Base-by-base conservation (phyloP, 345 rosid genomes). In the Eucalyptus sp. region DNA sequence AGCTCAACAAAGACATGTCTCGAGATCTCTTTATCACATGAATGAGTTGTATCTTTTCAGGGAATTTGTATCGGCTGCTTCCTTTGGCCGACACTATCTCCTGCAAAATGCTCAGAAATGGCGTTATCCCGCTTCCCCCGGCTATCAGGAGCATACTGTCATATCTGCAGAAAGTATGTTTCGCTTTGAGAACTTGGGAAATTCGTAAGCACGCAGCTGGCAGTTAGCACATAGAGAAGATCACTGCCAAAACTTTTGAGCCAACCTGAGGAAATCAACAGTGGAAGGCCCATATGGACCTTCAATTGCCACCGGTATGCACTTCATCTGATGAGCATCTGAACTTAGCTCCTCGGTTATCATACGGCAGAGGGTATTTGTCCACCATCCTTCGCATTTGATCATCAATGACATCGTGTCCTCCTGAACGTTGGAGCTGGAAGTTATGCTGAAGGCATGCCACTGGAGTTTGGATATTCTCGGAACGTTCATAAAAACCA, bases 241-340 rank as follows among this genome's bases (percentile, higher is more conserved):
- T 76, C 84, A 10, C 84, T 20, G 14, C 48, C 83, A 20, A 76
- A 48, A 16, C 48, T 41, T 76, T 41, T 41, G 15, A 41, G 84
- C 84, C 84, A 41, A 95, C 98, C 98, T 95, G 89, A 95, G 93
- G 86, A 95, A 95, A 62, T 94, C 93, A 81, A 93, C 87, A 5
- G 97, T 90, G 87, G 94, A 68, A 87, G 98, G 98, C 90, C 98
- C 99, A 91, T 97, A 96, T 86, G 98, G 98, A 87, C 99, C 99
- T 94, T 97, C 98, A 31, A 95, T 91, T 86, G 94, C 91, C 44
- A 92, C n/a, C 29, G 91, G 91, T 49, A 94, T 89, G 93, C 92
- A 92, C 84, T 86, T 91, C 90, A 90, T 90, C n/a, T 84, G 58
- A 20, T 92, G 90, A 51, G 90, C 87, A 86, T 90, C 86, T 8